Evolutionary conservation across 1,284 basidiomycete species (phyloP).

Genomic region (Ceratobasidium sp.): DNA sequence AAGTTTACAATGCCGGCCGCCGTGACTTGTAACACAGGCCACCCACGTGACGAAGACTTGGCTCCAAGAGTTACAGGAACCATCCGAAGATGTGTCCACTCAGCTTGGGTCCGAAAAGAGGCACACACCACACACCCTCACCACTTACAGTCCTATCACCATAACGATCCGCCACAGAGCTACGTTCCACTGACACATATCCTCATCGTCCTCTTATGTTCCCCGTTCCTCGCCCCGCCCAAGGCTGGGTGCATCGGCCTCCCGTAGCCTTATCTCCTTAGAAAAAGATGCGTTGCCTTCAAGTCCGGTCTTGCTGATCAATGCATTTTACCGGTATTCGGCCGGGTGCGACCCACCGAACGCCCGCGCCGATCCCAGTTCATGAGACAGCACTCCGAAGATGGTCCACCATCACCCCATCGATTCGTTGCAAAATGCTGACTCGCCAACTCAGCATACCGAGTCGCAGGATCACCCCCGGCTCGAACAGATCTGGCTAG

Average conservation of each 20-base stretch:
- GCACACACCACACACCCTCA: neutral
- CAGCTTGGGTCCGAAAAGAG: too few relatives aligned
- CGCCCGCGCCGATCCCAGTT: constrained; percentile 2
- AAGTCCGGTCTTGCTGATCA: neutral
- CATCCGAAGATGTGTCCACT: too few relatives aligned
- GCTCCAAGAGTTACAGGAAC: too few relatives aligned
- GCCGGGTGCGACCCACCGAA: neutral
- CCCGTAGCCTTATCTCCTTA: too few relatives aligned
- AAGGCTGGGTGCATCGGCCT: neutral
- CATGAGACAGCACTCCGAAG: constrained; percentile 1
- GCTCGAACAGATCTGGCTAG: neutral
- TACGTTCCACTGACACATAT: constrained; percentile 3
- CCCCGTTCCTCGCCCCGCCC: neutral
- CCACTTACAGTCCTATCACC: neutral
- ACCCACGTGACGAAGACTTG: too few relatives aligned
- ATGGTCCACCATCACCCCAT: constrained; percentile 4
- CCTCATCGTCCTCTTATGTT: constrained; percentile 14
- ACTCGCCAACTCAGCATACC: constrained; percentile 12
- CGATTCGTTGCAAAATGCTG: neutral
- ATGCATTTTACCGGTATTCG: neutral
- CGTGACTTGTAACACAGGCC: too few relatives aligned
- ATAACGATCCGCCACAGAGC: neutral
- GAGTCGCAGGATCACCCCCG: constrained; percentile 22
- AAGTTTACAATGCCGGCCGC: too few relatives aligned
- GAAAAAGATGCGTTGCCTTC: neutral